Evolutionary conservation across 1,139 yeast genomes (phyloP).

Genomic region (Geotrichum restrictum): DNA sequence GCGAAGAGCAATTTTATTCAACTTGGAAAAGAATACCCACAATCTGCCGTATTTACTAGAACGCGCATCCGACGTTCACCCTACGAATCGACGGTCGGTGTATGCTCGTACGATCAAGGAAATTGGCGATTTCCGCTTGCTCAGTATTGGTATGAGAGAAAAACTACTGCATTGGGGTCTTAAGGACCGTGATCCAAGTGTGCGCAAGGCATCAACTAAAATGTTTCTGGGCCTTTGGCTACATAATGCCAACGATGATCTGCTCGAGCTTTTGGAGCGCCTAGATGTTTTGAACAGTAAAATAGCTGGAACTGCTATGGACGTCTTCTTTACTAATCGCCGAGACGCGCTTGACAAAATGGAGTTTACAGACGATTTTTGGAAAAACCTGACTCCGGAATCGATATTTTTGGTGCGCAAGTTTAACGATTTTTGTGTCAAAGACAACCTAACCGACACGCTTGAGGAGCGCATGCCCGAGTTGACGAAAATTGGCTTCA

Average conservation of each 20-base stretch:
- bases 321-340: constrained; percentile 56
- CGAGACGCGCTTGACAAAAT: constrained; percentile 59
- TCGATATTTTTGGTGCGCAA: constrained; percentile 67
- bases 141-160: constrained; percentile 61
- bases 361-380: constrained; percentile 54
- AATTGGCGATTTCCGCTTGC: constrained; percentile 60
- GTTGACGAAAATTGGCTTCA: constrained; percentile 63
- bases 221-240: constrained; percentile 75
- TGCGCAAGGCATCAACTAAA: constrained; percentile 65
- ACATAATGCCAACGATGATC: constrained; percentile 60
- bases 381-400: constrained; percentile 72
- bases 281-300: constrained; percentile 65
- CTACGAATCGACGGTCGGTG: constrained; percentile 66
- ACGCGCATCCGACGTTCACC: constrained; percentile 76
- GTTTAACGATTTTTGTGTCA: constrained; percentile 61
- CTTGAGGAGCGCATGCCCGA: constrained; percentile 79
- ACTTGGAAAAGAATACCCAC: constrained; percentile 52
- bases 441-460: constrained; percentile 45
- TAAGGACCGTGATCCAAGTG: constrained; percentile 75
- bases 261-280: constrained; percentile 65
- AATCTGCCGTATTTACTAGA: constrained; percentile 65
- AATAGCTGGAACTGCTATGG: constrained; percentile 61
- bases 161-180: constrained; percentile 77
- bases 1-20: constrained; percentile 75
- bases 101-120: constrained; percentile 67